Evolutionary conservation across 176 grass and related monocot genomes (phyloP).

Genomic region (Dendrocalamus sinicus): DNA sequence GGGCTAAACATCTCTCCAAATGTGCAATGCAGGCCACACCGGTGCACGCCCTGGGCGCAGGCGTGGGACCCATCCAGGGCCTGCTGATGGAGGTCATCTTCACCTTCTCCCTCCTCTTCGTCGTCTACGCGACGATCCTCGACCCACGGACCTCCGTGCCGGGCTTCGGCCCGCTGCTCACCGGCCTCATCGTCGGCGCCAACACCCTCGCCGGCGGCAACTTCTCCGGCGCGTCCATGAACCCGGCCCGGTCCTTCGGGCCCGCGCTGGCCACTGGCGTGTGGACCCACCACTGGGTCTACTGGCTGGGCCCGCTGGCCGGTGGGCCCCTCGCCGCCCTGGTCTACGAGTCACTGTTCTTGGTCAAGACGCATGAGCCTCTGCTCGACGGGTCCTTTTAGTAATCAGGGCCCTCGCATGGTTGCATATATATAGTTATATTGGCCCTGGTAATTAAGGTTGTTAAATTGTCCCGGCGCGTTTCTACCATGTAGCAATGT

Average conservation of each 20-base stretch:
- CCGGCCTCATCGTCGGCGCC: conserved; percentile 82
- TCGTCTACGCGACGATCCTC: conserved; percentile 83
- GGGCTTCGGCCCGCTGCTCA: conserved; percentile 70
- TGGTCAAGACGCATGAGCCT: conserved; percentile 57
- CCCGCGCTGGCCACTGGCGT: conserved; percentile 64
- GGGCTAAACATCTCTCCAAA: neutral
- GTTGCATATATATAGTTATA: neutral
- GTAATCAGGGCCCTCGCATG: neutral
- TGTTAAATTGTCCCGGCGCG: neutral
- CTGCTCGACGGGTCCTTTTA: conserved; percentile 42
- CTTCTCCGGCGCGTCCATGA: conserved; percentile 93
- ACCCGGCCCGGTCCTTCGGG: conserved; percentile 85
- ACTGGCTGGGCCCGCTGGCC: conserved; percentile 80
- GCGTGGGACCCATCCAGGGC: conserved; percentile 69
- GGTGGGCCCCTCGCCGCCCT: conserved; percentile 70
- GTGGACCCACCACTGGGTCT: conserved; percentile 95
- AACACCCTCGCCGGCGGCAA: conserved; percentile 84
- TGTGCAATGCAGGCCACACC: conserved; percentile 66
- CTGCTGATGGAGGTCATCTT: conserved; percentile 85
- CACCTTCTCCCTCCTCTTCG: conserved; percentile 94
- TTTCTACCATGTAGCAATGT: neutral
- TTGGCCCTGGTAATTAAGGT: neutral
- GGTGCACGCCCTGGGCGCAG: conserved; percentile 66
- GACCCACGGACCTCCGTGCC: conserved; percentile 63
- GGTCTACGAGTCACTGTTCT: conserved; percentile 72